These are phyloP conservation scores for Hapsidospora chrysogenum DNA, from an alignment of 495 filamentous ascomycete species.

Conservation along the genomic window DNA sequence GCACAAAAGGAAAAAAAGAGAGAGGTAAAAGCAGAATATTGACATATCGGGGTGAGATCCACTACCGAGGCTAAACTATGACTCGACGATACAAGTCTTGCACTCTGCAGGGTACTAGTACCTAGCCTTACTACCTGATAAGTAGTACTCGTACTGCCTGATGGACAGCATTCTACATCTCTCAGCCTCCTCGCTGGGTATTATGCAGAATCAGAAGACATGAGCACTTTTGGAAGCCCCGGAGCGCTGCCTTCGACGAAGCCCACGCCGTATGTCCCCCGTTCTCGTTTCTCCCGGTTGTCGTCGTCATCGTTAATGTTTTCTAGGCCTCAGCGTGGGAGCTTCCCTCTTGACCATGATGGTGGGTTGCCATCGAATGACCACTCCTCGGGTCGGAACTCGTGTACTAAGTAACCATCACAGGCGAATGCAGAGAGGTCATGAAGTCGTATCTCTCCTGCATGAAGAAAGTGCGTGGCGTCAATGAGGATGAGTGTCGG, in stretches of 20 bases:
- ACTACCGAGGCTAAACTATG: no score
- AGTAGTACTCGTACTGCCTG: no score
- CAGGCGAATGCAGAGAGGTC: slow-evolving; percentile 83
- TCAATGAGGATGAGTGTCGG: slow-evolving; percentile 75
- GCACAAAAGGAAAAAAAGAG: no score
- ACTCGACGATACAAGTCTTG: no score
- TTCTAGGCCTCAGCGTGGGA: slow-evolving; percentile 78
- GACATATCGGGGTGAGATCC: no score
- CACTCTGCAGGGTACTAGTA: no score
- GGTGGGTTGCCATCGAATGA: no score
- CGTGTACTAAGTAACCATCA: not conserved
- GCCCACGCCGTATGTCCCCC: slow-evolving; percentile 53
- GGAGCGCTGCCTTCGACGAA: slow-evolving; percentile 57
- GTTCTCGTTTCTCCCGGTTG: not conserved
- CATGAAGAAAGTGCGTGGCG: slow-evolving; percentile 61
- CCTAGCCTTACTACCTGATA: no score
- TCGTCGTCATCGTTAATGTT: not conserved
- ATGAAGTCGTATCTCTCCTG: slow-evolving; percentile 74
- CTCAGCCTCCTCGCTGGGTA: no score
- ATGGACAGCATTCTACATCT: no score
- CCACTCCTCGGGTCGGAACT: no score
- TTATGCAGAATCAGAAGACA: slow-evolving; percentile 5
- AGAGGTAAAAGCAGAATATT: no score
- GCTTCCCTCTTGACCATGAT: slow-evolving; percentile 92
- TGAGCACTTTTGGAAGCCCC: slow-evolving; percentile 62